Evolutionary conservation across 176 grass and related monocot genomes (phyloP), one percentile per base, ranked within the genome.

Genomic region (Elymus sibiricus): DNA sequence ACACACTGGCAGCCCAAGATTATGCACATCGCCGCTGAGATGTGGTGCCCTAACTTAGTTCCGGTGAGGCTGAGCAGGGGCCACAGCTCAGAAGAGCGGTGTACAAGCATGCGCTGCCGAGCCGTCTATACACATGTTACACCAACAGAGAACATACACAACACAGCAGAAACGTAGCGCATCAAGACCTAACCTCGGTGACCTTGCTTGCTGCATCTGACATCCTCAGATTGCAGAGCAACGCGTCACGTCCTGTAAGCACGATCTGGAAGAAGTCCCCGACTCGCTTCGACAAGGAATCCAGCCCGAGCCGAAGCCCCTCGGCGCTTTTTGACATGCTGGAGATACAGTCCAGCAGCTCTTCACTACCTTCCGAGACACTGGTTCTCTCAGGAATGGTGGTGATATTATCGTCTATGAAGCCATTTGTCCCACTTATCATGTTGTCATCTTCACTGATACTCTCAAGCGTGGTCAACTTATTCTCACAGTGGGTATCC

Each of bases 221-320:
- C 60, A 88, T 84, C 86, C 93, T 94, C 4, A 98, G 92, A 86
- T 98, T 95, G 86, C 86, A 92, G 6, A 98, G 93, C 51, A 95
- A 85, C 16, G 91, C 91, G 62, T 98, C 96, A 46, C 96, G 90
- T 24, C 96, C 93, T 16, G 81, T 88, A 39, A 98, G 83, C 77
- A 98, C 91, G 3, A 92, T 87, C 70, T 94, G 90, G 83, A 98
- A 98, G 70, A 98, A 95, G 60, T 94, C 83, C 25, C 86, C 82
- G 16, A 93, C 91, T 43, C 66, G 84, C 70, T 92, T 95, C 0
- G 91, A 94, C 26, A 95, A 29, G 3, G 77, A 84, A 71, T 95
- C 91, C 59, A 98, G 40, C 47, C 88, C 86, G 1, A 83, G 53
- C 19, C 64, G 26, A 19, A 99, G 80, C 29, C 3, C 83, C 51